Evolutionary conservation across 441 rosid species (phyloP).

Genomic region (Gossypium gossypioides): DNA sequence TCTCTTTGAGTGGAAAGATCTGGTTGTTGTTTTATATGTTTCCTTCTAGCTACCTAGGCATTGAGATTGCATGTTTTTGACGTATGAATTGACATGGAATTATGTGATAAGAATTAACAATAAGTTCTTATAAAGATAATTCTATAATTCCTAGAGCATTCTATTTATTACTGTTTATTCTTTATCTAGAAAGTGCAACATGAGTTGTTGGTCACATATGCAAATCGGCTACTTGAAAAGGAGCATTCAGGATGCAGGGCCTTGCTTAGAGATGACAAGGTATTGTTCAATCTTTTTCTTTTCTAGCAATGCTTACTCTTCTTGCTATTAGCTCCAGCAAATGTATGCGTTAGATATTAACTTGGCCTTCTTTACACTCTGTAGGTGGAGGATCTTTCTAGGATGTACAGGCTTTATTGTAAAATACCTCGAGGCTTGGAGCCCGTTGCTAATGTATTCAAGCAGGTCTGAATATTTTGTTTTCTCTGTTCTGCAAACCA

Average conservation of each 20-base stretch:
- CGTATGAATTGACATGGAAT: background rate
- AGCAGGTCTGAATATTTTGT: conserved; percentile 46
- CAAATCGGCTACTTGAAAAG: conserved; percentile 63
- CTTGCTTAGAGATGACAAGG: conserved; percentile 86
- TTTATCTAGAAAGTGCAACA: conserved; percentile 74
- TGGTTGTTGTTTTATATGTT: background rate
- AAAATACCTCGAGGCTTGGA: conserved; percentile 65
- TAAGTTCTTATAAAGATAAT: background rate
- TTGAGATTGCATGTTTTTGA: background rate
- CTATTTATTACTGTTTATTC: conserved; percentile 1
- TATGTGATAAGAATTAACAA: background rate
- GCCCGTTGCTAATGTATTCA: conserved; percentile 65
- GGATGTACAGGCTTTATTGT: conserved; percentile 86
- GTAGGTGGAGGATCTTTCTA: conserved; percentile 85
- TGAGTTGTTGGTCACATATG: conserved; percentile 54
- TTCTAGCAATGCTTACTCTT: background rate
- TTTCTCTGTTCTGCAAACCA: background rate
- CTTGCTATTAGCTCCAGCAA: conserved; percentile 1
- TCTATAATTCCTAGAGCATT: background rate
- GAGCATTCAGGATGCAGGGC: conserved; percentile 92
- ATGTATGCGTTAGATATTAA: background rate
- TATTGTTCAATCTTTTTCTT: conserved; percentile 13
- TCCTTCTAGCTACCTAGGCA: background rate
- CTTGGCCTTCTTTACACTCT: conserved; percentile 5
- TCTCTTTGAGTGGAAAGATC: background rate